These are phyloP conservation scores for Mediolabrus comicus DNA, from an alignment of 108 stramenopile species.

Conservation along the genomic window DNA sequence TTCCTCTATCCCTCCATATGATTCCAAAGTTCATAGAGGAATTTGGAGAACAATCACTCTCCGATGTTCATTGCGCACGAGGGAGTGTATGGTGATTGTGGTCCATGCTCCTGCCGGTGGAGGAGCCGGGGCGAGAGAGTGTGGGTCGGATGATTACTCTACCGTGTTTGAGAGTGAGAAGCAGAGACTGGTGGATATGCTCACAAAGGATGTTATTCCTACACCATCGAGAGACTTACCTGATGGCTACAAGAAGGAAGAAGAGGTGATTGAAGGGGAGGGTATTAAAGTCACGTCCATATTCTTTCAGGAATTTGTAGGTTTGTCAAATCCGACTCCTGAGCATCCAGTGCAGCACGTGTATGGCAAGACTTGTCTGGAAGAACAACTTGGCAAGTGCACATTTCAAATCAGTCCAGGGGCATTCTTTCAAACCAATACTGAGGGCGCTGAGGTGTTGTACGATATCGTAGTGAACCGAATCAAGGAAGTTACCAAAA, in stretches of 20 bases:
- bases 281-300: slow-evolving; percentile 64
- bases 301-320: slow-evolving; percentile 84
- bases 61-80: slow-evolving; percentile 61
- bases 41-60: slow-evolving; percentile 77
- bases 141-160: slow-evolving; percentile 41
- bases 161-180: slow-evolving; percentile 63
- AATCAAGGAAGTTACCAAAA: slow-evolving; percentile 56
- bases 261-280: slow-evolving; percentile 13
- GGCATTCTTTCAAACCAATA: slow-evolving; percentile 96
- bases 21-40: slow-evolving; percentile 62
- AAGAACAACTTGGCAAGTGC: slow-evolving; percentile 75
- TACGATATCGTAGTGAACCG: slow-evolving; percentile 79
- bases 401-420: slow-evolving; percentile 89
- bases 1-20: slow-evolving; percentile 66
- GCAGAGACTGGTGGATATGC: slow-evolving; percentile 47
- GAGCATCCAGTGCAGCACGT: slow-evolving; percentile 83
- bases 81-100: slow-evolving; percentile 71
- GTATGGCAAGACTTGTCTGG: slow-evolving; percentile 68
- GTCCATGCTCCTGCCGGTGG: slow-evolving; percentile 65
- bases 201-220: slow-evolving; percentile 41
- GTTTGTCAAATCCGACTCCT: slow-evolving; percentile 68
- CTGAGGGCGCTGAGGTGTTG: slow-evolving; percentile 80
- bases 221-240: slow-evolving; percentile 34
- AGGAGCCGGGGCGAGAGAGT: slow-evolving; percentile 48
- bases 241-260: slow-evolving; percentile 2